A percentile compares a stretch with the other conserved stretches of the same genome.
Evolutionary conservation across 179 eudicot species (phyloP).

Genomic region (Corrigiola litoralis): DNA sequence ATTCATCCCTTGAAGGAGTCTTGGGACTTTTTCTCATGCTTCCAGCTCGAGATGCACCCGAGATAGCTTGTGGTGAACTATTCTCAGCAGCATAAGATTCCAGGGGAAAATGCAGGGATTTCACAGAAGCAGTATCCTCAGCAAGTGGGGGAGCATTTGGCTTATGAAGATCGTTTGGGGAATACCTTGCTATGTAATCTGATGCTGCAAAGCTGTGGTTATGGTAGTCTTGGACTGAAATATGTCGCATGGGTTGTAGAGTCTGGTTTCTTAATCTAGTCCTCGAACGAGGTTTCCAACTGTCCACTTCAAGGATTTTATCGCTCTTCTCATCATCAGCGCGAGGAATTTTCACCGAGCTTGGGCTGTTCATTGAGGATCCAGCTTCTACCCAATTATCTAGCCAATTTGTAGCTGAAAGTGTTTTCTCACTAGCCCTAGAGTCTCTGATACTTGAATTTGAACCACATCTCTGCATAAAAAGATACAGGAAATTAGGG

Average conservation of each 20-base stretch:
- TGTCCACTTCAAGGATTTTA: constrained; percentile 82
- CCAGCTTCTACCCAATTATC: constrained; percentile 69
- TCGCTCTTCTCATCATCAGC: constrained; percentile 52
- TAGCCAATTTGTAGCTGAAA: constrained; percentile 44
- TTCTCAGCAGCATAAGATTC: constrained; percentile 37
- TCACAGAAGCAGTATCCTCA: constrained; percentile 44
- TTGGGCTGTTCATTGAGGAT: constrained; percentile 42
- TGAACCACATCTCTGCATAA: constrained; percentile 45
- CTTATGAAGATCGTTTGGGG: constrained; percentile 30
- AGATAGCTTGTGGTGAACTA: constrained; percentile 39
- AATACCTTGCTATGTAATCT: constrained; percentile 37
- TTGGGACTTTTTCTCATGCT: constrained; percentile 39
- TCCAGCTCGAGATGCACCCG: constrained; percentile 44
- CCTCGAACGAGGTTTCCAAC: constrained; percentile 61
- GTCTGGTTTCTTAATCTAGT: constrained; percentile 26
- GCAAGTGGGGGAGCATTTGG: constrained; percentile 39
- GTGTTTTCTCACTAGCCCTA: constrained; percentile 18
- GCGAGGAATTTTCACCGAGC: constrained; percentile 17
- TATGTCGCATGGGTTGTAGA: constrained; percentile 27
- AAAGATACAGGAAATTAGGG: background rate
- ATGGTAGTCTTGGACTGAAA: constrained; percentile 33
- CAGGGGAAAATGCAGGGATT: constrained; percentile 40
- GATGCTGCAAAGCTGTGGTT: constrained; percentile 40
- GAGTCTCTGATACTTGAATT: constrained; percentile 29
- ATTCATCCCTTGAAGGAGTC: constrained; percentile 56